phyloP scores from a whole-genome alignment of 306 rosid species.

The Gastrolobium bilobum region DNA sequence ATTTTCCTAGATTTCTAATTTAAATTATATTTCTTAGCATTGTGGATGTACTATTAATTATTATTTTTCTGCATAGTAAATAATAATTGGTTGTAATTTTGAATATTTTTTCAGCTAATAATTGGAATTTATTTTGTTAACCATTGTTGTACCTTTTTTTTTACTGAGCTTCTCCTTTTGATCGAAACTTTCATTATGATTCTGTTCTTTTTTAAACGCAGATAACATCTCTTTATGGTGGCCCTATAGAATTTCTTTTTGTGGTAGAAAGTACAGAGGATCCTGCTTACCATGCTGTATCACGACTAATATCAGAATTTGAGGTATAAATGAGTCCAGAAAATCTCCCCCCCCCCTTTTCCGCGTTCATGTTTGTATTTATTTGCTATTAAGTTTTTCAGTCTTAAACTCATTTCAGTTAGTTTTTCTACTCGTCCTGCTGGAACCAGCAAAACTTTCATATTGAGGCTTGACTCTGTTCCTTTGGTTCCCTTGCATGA shows the following conservation, averaged over 20 bases:
- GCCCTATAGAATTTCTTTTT: slow-evolving; percentile 88
- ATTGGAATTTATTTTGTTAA: slow-evolving; percentile 19
- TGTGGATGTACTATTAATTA: slow-evolving; percentile 4
- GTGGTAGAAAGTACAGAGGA: slow-evolving; percentile 90
- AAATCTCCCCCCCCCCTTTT: neutral
- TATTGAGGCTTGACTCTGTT: slow-evolving; percentile 21
- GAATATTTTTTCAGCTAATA: slow-evolving; percentile 40
- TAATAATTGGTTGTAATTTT: slow-evolving; percentile 29
- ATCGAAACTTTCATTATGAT: slow-evolving; percentile 30
- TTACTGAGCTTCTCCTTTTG: slow-evolving; percentile 33
- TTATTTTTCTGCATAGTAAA: slow-evolving; percentile 36
- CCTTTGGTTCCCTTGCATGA: slow-evolving; percentile 31
- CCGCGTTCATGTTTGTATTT: slow-evolving; percentile 4
- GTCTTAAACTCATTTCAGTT: slow-evolving; percentile 2
- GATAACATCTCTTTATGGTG: slow-evolving; percentile 96
- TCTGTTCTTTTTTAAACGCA: slow-evolving; percentile 49
- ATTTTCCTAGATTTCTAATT: slow-evolving; percentile 37
- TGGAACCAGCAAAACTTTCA: slow-evolving; percentile 24
- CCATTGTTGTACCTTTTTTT: slow-evolving; percentile 23
- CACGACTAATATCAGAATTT: slow-evolving; percentile 69
- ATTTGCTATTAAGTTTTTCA: slow-evolving; percentile 18
- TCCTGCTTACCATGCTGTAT: slow-evolving; percentile 87
- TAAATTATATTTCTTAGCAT: slow-evolving; percentile 27
- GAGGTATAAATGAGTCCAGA: slow-evolving; percentile 60
- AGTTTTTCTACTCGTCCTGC: neutral